phyloP scores from a whole-genome alignment of 2,329 filamentous ascomycete species.

The Apiospora koreana region DNA sequence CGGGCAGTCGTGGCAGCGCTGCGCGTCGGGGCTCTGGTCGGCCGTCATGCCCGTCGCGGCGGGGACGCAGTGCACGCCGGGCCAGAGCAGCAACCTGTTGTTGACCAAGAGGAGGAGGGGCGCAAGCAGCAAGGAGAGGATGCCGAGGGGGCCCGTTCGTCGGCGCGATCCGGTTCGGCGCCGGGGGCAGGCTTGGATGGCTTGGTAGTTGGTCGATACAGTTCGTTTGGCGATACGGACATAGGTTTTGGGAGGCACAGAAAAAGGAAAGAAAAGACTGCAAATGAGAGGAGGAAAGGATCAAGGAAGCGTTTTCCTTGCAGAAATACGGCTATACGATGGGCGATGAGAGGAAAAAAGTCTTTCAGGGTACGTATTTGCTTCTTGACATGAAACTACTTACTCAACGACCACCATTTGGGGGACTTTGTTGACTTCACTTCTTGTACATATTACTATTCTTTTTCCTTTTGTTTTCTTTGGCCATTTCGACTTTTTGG shows the following conservation, averaged over 20 bases:
- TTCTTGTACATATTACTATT: slow-evolving; percentile 6
- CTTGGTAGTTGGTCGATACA: neutral
- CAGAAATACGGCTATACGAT: neutral
- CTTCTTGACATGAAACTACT: neutral
- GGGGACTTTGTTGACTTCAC: neutral
- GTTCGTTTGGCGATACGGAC: too few species aligned
- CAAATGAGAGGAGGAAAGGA: neutral
- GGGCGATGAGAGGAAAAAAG: neutral
- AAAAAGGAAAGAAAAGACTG: neutral
- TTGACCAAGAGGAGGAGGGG: slow-evolving; percentile 20
- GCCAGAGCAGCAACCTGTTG: slow-evolving; percentile 25
- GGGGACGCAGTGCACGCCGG: slow-evolving; percentile 52
- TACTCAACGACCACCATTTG: neutral
- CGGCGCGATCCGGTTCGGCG: neutral
- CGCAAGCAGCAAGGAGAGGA: too few species aligned
- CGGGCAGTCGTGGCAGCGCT: slow-evolving; percentile 61
- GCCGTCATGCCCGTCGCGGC: slow-evolving; percentile 47
- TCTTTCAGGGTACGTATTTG: neutral
- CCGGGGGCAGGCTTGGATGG: neutral
- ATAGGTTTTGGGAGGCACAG: neutral
- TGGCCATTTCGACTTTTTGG: neutral
- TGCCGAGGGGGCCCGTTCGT: neutral
- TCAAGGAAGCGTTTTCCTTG: neutral
- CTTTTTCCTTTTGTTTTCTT: neutral
- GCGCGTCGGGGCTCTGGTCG: slow-evolving; percentile 60